phyloP scores from a whole-genome alignment of 148 eudicot genomes.

The Dianthus caryophyllus region DNA sequence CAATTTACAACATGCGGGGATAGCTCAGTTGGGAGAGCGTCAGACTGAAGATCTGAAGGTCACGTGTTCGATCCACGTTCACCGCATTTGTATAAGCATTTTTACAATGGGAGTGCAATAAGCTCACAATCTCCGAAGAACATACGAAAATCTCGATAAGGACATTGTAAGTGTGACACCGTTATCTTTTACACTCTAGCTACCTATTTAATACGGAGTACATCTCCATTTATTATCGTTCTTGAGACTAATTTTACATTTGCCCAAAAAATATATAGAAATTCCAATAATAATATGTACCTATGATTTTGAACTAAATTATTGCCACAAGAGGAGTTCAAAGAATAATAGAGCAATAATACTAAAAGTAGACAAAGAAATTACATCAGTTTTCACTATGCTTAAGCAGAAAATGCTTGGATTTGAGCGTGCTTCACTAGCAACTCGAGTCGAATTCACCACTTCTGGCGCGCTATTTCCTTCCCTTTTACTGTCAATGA shows the following conservation, averaged over 20 bases:
- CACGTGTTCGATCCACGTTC: slow-evolving; percentile 84
- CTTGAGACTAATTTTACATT: slow-evolving; percentile 12
- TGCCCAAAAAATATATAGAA: slow-evolving; percentile 23
- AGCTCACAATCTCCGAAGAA: no score
- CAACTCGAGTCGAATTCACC: slow-evolving; percentile 47
- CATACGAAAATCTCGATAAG: no score
- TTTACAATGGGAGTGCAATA: no score
- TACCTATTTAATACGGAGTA: no score
- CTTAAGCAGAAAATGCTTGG: slow-evolving; percentile 17
- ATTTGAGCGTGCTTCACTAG: slow-evolving; percentile 36
- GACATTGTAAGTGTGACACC: no score
- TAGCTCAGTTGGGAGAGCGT: slow-evolving; percentile 55
- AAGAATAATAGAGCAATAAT: slow-evolving; percentile 27
- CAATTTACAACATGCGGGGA: slow-evolving; percentile 25
- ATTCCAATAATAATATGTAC: slow-evolving; percentile 17
- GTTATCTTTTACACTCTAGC: no score
- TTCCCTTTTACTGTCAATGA: slow-evolving; percentile 48
- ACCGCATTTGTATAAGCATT: background rate
- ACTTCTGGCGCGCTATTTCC: slow-evolving; percentile 43
- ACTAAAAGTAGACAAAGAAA: slow-evolving; percentile 26
- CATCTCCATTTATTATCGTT: no score
- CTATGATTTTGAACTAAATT: slow-evolving; percentile 5
- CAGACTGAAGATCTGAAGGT: slow-evolving; percentile 56
- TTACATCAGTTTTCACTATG: slow-evolving; percentile 15
- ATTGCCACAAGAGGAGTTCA: slow-evolving; percentile 26